Conservation (phyloP, 2,329 filamentous ascomycete genomes). For the Colletotrichum shisoi region DNA sequence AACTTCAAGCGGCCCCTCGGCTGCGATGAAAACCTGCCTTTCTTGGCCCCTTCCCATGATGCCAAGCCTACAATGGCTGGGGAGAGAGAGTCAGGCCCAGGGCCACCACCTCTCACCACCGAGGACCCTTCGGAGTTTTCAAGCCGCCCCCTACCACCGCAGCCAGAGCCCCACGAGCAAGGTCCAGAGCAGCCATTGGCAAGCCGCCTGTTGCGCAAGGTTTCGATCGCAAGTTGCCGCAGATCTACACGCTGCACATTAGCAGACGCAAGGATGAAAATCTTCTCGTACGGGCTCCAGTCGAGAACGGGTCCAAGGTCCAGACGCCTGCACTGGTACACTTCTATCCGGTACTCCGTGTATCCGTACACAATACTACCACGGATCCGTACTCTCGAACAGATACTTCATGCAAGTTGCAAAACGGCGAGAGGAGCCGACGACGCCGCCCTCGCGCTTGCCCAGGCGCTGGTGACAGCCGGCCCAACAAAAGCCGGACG, state of each 20-base stretch:
- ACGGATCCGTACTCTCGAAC: not conserved
- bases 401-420: conserved; percentile 14
- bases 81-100: conserved; percentile 13
- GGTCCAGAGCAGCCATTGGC: conserved; percentile 25
- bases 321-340: conserved; percentile 20
- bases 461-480: conserved; percentile 10
- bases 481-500: conserved; percentile 33
- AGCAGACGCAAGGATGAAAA: conserved; percentile 38
- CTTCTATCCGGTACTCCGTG: not conserved
- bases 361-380: not conserved
- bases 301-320: conserved; percentile 20
- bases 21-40: conserved; percentile 31
- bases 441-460: conserved; percentile 25
- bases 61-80: conserved; percentile 36
- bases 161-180: conserved; percentile 33
- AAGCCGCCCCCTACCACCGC: conserved; percentile 35
- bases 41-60: conserved; percentile 17
- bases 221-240: conserved; percentile 38
- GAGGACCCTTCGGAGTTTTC: conserved; percentile 39
- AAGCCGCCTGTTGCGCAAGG: conserved; percentile 25
- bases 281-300: conserved; percentile 38
- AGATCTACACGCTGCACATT: conserved; percentile 37
- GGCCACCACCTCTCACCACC: conserved; percentile 34
- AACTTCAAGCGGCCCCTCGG: conserved; percentile 15
- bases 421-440: conserved; percentile 8